phyloP scores from a whole-genome alignment of 768 basidiomycete genomes.

The Albatrellus ellisii region DNA sequence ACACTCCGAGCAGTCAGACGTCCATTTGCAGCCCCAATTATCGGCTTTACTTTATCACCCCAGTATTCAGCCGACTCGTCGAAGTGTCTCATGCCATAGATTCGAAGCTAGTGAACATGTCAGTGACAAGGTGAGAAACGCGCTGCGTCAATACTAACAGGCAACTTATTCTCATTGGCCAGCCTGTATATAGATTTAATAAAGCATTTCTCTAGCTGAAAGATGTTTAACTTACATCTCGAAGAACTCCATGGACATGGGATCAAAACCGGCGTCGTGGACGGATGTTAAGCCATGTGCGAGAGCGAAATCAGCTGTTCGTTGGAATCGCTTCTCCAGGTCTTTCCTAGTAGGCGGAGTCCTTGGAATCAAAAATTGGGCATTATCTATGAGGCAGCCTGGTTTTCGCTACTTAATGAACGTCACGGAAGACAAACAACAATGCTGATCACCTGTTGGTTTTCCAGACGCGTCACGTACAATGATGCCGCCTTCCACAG shows the following conservation, averaged over 20 bases:
- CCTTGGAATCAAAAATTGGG: conserved; percentile 57
- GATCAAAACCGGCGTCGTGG: conserved; percentile 73
- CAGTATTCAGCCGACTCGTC: conserved; percentile 58
- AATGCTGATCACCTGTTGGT: conserved; percentile 47
- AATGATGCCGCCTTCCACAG: conserved; percentile 72
- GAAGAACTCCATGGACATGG: conserved; percentile 63
- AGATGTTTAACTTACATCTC: conserved; percentile 30
- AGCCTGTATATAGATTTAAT: conserved; percentile 30
- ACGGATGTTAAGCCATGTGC: conserved; percentile 66
- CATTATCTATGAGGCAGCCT: conserved; percentile 81
- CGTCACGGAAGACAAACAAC: conserved; percentile 3
- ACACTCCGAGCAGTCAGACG: conserved; percentile 62
- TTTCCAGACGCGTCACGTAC: conserved; percentile 49
- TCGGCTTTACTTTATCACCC: conserved; percentile 47
- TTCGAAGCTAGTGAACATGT: conserved; percentile 41
- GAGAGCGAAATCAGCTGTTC: conserved; percentile 55
- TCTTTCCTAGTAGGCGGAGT: conserved; percentile 53
- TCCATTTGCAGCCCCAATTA: conserved; percentile 45
- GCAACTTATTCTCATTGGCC: conserved; percentile 44
- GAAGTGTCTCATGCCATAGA: conserved; percentile 68
- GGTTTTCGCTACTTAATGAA: conserved; percentile 5
- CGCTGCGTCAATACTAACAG: conserved; percentile 33
- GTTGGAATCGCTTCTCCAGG: conserved; percentile 44
- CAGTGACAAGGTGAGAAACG: background rate
- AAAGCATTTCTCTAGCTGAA: conserved; percentile 3